phyloP scores from a whole-genome alignment of 345 rosid genomes.

The Excoecaria agallocha region DNA sequence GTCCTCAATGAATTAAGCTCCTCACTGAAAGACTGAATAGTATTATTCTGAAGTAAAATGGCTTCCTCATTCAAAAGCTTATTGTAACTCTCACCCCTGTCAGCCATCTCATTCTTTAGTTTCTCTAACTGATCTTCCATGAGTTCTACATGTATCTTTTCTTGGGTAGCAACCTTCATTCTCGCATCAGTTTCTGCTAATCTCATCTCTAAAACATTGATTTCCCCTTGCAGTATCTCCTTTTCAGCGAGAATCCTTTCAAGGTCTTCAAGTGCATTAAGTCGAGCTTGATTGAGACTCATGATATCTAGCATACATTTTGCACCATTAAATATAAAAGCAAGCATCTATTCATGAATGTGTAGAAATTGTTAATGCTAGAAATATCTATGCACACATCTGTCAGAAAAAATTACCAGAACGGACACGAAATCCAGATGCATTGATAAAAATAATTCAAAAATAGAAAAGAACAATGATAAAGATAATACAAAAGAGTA shows the following conservation, averaged over 20 bases:
- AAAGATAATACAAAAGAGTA: neutral
- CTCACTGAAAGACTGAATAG: slow-evolving; percentile 45
- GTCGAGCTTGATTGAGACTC: slow-evolving; percentile 79
- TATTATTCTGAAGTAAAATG: slow-evolving; percentile 33
- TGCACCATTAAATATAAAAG: slow-evolving; percentile 1
- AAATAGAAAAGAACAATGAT: slow-evolving; percentile 2
- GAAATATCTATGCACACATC: neutral
- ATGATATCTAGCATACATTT: slow-evolving; percentile 57
- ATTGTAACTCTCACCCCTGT: slow-evolving; percentile 33
- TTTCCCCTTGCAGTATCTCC: slow-evolving; percentile 73
- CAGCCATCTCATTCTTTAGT: slow-evolving; percentile 51
- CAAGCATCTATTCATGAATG: neutral
- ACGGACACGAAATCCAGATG: slow-evolving; percentile 1
- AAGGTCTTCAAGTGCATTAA: slow-evolving; percentile 71
- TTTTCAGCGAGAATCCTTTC: slow-evolving; percentile 64
- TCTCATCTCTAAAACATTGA: slow-evolving; percentile 60
- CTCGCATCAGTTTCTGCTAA: slow-evolving; percentile 84
- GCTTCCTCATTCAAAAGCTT: slow-evolving; percentile 25
- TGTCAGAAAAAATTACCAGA: neutral
- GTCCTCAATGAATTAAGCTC: slow-evolving; percentile 60
- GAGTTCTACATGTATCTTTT: slow-evolving; percentile 66
- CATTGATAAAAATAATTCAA: slow-evolving; percentile 3
- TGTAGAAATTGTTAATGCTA: neutral
- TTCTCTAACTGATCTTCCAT: slow-evolving; percentile 71
- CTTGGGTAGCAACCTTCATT: slow-evolving; percentile 68